A percentile compares a stretch with the other conserved stretches of the same genome.
These are phyloP conservation scores for Quercus lobata DNA, from an alignment of 331 rosid genomes.

Conservation along the genomic window DNA sequence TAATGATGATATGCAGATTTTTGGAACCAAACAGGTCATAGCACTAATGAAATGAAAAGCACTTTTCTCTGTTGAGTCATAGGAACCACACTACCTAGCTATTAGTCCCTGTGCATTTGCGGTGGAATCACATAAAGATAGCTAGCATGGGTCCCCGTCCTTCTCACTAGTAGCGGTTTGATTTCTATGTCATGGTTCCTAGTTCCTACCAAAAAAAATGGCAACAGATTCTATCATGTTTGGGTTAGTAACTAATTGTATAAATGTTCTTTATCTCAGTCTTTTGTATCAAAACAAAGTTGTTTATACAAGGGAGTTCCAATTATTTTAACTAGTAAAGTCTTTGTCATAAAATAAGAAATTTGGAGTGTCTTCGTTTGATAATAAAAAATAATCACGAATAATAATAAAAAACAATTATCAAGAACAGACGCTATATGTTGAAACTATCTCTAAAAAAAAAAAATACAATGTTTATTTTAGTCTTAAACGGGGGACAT, in stretches of 20 bases:
- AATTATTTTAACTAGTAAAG: too few relatives aligned
- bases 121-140: background rate
- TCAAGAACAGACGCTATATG: accelerated
- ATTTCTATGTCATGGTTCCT: background rate
- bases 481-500: too few relatives aligned
- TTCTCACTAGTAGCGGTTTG: background rate
- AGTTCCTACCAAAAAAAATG: too few relatives aligned
- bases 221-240: background rate
- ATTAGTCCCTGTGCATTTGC: background rate
- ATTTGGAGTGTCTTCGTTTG: too few relatives aligned
- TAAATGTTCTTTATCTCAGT: too few relatives aligned
- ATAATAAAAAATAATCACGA: too few relatives aligned
- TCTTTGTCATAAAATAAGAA: too few relatives aligned
- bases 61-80: slow-evolving; percentile 9
- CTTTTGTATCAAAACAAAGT: too few relatives aligned
- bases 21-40: slow-evolving; percentile 13
- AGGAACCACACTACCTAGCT: slow-evolving; percentile 4
- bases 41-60: slow-evolving; percentile 11
- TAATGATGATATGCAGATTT: slow-evolving; percentile 25
- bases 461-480: too few relatives aligned
- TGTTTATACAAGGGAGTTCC: too few relatives aligned
- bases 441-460: too few relatives aligned
- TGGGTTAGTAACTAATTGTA: background rate
- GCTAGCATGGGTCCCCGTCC: background rate
- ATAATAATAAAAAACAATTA: too few relatives aligned